Base-by-base conservation (phyloP, 2,329 filamentous ascomycete species). In the Colletotrichum tropicicola region DNA sequence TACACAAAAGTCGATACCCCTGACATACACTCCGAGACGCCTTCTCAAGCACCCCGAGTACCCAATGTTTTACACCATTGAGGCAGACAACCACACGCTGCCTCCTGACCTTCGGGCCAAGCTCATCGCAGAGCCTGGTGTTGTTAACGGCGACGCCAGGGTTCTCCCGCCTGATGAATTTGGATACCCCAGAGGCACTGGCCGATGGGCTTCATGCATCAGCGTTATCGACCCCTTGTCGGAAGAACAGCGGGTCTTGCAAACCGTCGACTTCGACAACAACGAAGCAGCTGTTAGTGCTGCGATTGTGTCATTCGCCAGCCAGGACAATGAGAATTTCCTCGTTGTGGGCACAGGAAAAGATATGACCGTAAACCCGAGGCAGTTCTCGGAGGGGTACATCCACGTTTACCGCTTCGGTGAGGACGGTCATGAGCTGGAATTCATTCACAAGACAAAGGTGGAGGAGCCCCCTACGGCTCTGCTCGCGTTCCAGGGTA, bases 381-480 rank as follows among this genome's bases (percentile, higher is more conserved):
- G 91, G 53, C 90, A 90, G 54, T 94, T 88, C 69, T 89, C 86
- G 1, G 89, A 89, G 66, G 96, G 95, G 1, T 97, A 91, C 70
- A 92, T 99, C 35, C 93, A 98, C 72, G 92, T 98, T 25, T 99
- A 98, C 78, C 89, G 93, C 43, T 93, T 99, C 76, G 87, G 91
- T 54, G 91, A 97, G 51, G 89, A 93, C 67, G 97, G 97, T n/a
- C 89, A 89, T 59, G 89, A 93, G 72, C 86, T 99, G 15, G 92
- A 98, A 73, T 96, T 98, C 63, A 94, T 98, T 68, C 96, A 99
- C 80, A 98, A 98, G 78, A 99, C 97, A 1, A 93, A 94, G 72
- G 87, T 98, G 6, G 93, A 97, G 69, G 90, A 94, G 68, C 94
- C 95, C 2, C 93, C 97, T 1, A 89, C 93, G 72, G 95, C 96